Base-by-base conservation (phyloP, 1,139 yeast species). In the Geotrichum restrictum region DNA sequence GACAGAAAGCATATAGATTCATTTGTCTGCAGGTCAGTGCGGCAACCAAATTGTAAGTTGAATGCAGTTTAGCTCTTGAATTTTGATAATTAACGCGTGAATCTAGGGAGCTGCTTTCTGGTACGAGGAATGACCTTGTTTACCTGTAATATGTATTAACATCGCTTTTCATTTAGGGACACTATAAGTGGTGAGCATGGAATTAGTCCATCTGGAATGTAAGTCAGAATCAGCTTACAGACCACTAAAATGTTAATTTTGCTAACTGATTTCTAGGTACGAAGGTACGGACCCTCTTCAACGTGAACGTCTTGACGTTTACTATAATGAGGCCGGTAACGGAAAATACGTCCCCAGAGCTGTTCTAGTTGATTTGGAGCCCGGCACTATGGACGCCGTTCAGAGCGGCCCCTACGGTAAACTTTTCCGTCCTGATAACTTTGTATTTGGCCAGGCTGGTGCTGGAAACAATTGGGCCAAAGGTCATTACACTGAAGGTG, bases 391-490 rank as follows among this genome's bases (percentile, higher is more conserved):
- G 65, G 96, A 88, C 65, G 80, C 85, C 40, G 93, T 88, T 57
- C 83, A 84, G 67, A 74, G 85, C 49, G 86, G 95, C 4, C 74
- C 78, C 34, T 83, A 83, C 64, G 96, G 96, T 60, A 80, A 83
- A 68, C 76, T 88, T 64, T 88, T 88, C 72, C 83, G 96, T 72
- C 96, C 96, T 24, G 96, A 88, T 69, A 88, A 88, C 74, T 83
- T 81, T 63, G 85, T 88, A 60, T 86, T 82, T 65, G 96, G 96
- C 49, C 95, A 88, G 71, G 82, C 93, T 33, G 85, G 95, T 38
- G 96, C 96, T 5, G 96, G 96, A 63, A 88, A 88, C 66, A 94
- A 86, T 64, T 88, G 96, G 96, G 96, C 96, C 57, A 88, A 88
- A 72, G 96, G 96, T 68, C 95, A 87, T 72, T 88, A 88, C 75